Evolutionary conservation across 1,284 basidiomycete genomes (phyloP).

Genomic region (Ceratobasidium sp.): DNA sequence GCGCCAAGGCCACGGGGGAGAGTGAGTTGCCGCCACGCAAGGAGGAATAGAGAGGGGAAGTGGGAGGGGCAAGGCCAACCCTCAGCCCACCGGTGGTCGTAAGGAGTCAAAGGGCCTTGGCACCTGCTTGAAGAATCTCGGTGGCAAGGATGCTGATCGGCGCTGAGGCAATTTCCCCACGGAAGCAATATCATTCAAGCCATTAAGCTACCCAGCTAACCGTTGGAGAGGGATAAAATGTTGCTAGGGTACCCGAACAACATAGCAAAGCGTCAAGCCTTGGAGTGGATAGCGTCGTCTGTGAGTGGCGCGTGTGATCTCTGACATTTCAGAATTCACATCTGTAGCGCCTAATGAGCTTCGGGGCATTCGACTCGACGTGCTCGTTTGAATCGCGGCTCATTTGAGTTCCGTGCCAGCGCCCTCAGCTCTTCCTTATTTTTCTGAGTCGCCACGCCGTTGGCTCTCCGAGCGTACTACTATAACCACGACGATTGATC

Average conservation of each 20-base stretch:
- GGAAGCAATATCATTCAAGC: constrained; percentile 13
- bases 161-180: constrained; percentile 33
- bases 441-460: constrained; percentile 20
- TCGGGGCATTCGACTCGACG: constrained; percentile 33
- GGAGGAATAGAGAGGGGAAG: too few relatives aligned
- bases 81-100: too few relatives aligned
- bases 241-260: neutral
- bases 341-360: constrained; percentile 15
- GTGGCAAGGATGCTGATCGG: neutral
- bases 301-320: neutral
- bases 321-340: constrained; percentile 22
- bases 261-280: constrained; percentile 25
- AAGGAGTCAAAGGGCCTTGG: too few relatives aligned
- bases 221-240: constrained; percentile 16
- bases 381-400: constrained; percentile 16
- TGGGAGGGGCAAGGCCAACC: too few relatives aligned
- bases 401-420: neutral
- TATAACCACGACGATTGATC: neutral
- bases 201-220: constrained; percentile 38
- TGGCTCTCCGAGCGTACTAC: neutral
- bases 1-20: too few relatives aligned
- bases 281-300: constrained; percentile 9
- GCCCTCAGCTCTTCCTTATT: constrained; percentile 5
- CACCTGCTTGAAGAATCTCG: neutral
- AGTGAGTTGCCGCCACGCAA: too few relatives aligned